Conservation (phyloP, 2,329 filamentous ascomycete genomes). For the Ciborinia camelliae region DNA sequence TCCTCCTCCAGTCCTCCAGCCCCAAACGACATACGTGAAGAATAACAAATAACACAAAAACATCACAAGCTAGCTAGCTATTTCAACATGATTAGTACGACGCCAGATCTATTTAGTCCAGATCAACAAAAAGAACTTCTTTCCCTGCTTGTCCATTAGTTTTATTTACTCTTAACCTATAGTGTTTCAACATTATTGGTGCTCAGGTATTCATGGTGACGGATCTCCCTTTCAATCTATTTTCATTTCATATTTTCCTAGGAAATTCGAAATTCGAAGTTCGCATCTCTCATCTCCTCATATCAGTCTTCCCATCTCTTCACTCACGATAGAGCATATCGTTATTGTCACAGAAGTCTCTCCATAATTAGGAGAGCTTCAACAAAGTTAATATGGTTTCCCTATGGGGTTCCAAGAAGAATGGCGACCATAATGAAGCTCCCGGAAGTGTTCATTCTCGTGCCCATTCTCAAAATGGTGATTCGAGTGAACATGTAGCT, state of each 20-base stretch:
- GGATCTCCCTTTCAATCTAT: background rate
- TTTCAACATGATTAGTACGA: background rate
- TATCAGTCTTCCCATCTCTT: background rate
- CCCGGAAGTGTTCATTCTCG: conserved; percentile 6
- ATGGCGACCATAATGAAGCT: conserved; percentile 38
- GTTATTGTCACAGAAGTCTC: conserved; percentile 1
- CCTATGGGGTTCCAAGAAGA: conserved; percentile 54
- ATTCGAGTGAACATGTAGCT: conserved; percentile 24
- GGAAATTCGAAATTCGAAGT: background rate
- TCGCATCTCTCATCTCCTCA: background rate
- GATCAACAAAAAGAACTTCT: conserved; percentile 4
- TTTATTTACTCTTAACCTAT: background rate
- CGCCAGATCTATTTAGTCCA: conserved; percentile 3
- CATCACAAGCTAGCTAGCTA: conserved; percentile 1
- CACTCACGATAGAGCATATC: background rate
- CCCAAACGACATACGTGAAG: background rate
- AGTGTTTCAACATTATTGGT: background rate
- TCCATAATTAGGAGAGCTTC: background rate
- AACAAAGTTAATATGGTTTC: conserved; percentile 44
- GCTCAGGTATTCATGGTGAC: conserved; percentile 7
- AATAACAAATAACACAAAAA: background rate
- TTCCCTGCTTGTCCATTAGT: conserved; percentile 1
- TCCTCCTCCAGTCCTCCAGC: background rate
- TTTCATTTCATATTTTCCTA: background rate
- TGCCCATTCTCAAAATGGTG: conserved; percentile 25